These are phyloP conservation scores for Triticum dicoccoides DNA, from an alignment of 176 grass and related monocot genomes.

Conservation along the genomic window DNA sequence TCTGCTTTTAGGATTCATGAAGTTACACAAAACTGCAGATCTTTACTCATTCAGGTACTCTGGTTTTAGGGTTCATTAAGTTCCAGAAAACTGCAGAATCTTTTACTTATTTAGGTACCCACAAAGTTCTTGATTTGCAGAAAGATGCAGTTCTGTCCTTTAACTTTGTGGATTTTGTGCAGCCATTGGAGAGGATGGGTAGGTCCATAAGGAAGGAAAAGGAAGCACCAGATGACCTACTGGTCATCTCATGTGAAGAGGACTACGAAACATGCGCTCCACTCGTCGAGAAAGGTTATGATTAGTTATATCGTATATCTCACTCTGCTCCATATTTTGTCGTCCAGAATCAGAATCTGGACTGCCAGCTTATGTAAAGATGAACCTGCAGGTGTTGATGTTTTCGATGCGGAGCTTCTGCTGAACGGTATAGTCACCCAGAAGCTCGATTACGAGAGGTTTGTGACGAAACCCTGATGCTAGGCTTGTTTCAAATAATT, in stretches of 20 bases:
- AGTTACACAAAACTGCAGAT: background rate
- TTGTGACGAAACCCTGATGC: background rate
- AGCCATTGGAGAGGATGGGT: constrained; percentile 80
- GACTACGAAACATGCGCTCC: constrained; percentile 57
- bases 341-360: background rate
- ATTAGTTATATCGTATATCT: background rate
- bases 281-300: constrained; percentile 73
- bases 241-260: constrained; percentile 82
- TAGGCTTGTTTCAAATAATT: background rate
- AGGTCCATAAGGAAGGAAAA: constrained; percentile 64
- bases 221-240: constrained; percentile 60
- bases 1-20: background rate
- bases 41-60: background rate
- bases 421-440: constrained; percentile 81
- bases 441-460: constrained; percentile 85
- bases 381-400: constrained; percentile 40
- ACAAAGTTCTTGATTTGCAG: background rate
- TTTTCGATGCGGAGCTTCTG: constrained; percentile 62
- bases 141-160: background rate
- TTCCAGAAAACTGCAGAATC: background rate
- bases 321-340: background rate
- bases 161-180: constrained; percentile 2
- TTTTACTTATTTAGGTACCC: background rate
- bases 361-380: constrained; percentile 20
- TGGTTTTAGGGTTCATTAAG: background rate